A percentile compares a stretch with the other conserved stretches of the same genome.
Conservation (phyloP, 345 rosid species). For the Noccaea caerulescens region DNA sequence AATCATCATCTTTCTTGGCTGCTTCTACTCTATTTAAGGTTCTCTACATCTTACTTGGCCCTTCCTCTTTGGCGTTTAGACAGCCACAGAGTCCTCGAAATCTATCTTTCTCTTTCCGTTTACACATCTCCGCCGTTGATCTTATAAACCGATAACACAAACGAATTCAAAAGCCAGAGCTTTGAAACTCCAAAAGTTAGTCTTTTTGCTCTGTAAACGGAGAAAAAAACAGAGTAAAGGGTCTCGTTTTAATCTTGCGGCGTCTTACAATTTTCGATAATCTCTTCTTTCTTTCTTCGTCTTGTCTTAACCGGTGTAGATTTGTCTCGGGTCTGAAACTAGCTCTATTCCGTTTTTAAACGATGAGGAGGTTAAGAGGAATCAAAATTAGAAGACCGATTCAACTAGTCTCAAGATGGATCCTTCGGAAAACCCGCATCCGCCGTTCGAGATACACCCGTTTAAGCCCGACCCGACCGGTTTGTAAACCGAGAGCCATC, state of each 20-base stretch:
- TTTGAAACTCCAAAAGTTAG: constrained; percentile 13
- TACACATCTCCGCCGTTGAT: neutral
- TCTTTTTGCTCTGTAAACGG: constrained; percentile 11
- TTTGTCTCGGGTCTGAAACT: constrained; percentile 3
- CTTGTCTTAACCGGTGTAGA: neutral
- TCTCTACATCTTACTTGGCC: constrained; percentile 25
- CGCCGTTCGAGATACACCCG: constrained; percentile 34
- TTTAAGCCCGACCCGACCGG: constrained; percentile 24
- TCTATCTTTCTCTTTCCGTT: neutral
- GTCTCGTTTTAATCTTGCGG: neutral
- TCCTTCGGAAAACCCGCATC: constrained; percentile 40
- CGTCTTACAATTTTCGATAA: neutral
- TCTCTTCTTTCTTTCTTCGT: neutral
- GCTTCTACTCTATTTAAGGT: constrained; percentile 40
- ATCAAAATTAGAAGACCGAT: constrained; percentile 65
- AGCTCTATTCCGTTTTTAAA: constrained; percentile 1
- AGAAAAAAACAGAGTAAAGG: constrained; percentile 3
- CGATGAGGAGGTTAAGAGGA: constrained; percentile 46
- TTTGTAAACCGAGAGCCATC: constrained; percentile 46
- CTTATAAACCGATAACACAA: neutral
- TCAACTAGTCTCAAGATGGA: constrained; percentile 58
- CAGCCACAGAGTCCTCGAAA: constrained; percentile 30
- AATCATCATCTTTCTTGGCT: constrained; percentile 9
- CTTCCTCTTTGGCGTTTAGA: constrained; percentile 32
- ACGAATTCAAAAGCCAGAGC: constrained; percentile 2